Base-by-base conservation (phyloP, 2,329 filamentous ascomycete species). In the Alternaria brassicae region DNA sequence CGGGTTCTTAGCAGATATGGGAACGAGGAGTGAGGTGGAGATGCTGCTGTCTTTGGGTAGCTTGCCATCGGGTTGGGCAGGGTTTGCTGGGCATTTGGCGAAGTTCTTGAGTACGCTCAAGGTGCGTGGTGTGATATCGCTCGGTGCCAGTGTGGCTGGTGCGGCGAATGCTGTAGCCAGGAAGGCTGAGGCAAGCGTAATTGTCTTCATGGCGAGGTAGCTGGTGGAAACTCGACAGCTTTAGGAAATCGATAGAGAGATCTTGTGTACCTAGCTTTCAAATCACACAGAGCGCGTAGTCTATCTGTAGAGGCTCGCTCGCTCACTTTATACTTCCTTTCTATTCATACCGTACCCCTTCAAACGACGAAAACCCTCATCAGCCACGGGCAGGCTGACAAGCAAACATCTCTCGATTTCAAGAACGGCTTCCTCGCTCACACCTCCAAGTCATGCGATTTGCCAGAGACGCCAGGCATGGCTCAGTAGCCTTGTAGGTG, bases 111-210 rank as follows among this genome's bases (percentile, higher is more conserved):
- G n/a, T 60, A 39, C 53, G 72, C 60, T 34, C 67, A 66, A 23
- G 7, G 53, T 39, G 13, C 19, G 27, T 42, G 51, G 27, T 53
- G 51, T 32, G 51, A 44, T 53, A 19, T 42, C 21, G 12, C 28
- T 53, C 30, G 74, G 69, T 66, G 63, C 70, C 75, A 56, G 48
- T 30, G 60, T 57, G n/a, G 55, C 67, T 64, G 80, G 71, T 44
- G 73, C 66, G 44, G 76, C 66, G 30, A 79, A 66, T 63, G 79
- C 67, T 48, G 75, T 65, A 53, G 80, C 72, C 52, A 80, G 62
- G 60, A 81, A 69, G 63, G 70, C 53, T 21, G 71, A 58, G 52
- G 79, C 61, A 60, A 77, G 61, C 58, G 76, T 32, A 50, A 77
- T 63, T 69, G 54, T 58, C 53, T 69, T 72, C 71, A 72, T 73